Percentiles rank a stretch among this genome's conserved stretches.
Conservation (phyloP, 2,329 filamentous ascomycete species). For the Triangularia verruculosa region DNA sequence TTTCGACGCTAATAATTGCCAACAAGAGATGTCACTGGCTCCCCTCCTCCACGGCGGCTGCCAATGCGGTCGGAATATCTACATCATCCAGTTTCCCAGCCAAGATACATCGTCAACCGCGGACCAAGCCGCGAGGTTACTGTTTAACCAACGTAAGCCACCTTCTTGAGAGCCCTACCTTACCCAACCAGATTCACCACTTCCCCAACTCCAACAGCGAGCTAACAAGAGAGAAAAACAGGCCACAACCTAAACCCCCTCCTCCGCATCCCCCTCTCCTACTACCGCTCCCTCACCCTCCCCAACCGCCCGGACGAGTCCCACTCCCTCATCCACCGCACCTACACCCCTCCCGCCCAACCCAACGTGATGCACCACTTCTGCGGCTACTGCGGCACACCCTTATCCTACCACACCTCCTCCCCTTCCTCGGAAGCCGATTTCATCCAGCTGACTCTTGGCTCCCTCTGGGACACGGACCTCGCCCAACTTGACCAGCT, state of each 20-base stretch:
- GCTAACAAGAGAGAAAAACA: no score
- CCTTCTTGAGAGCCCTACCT: neutral
- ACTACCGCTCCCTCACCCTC: slow-evolving; percentile 74
- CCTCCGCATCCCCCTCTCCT: slow-evolving; percentile 76
- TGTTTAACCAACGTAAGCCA: slow-evolving; percentile 78
- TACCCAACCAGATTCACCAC: neutral
- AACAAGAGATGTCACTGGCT: slow-evolving; percentile 42
- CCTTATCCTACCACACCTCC: slow-evolving; percentile 81
- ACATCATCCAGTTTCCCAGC: slow-evolving; percentile 67
- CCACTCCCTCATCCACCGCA: slow-evolving; percentile 61
- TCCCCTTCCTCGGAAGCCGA: slow-evolving; percentile 66
- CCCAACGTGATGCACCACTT: slow-evolving; percentile 69
- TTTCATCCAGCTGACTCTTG: slow-evolving; percentile 78
- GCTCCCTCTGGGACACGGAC: slow-evolving; percentile 69
- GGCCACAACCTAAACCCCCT: slow-evolving; percentile 74
- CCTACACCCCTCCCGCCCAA: slow-evolving; percentile 60
- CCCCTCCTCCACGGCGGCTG: slow-evolving; percentile 71
- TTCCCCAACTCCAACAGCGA: no score
- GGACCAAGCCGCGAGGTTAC: slow-evolving; percentile 52
- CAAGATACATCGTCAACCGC: slow-evolving; percentile 37
- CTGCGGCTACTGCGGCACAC: slow-evolving; percentile 89
- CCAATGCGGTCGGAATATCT: slow-evolving; percentile 82
- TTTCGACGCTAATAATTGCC: neutral
- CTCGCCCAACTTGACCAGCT: slow-evolving; percentile 70
- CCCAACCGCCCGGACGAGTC: slow-evolving; percentile 78